Percentiles rank a stretch among this genome's conserved stretches.
These are phyloP conservation scores for Cucurbitaria berberidis DNA, from an alignment of 2,329 filamentous ascomycete species.

Conservation along the genomic window DNA sequence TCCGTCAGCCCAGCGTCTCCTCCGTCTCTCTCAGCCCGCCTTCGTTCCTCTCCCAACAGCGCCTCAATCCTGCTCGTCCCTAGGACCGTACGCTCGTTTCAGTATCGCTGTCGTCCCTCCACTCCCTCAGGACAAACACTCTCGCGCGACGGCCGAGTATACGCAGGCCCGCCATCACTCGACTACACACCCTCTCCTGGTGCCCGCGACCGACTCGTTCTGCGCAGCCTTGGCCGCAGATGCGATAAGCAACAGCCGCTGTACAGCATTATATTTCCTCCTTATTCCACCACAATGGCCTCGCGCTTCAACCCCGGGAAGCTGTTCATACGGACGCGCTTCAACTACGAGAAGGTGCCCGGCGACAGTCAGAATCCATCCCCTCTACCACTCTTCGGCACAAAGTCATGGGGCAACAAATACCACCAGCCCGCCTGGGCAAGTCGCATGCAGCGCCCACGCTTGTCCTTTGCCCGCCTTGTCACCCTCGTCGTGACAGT, in stretches of 20 bases:
- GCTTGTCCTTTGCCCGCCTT: conserved; percentile 51
- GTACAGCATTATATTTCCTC: conserved; percentile 15
- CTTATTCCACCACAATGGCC: conserved; percentile 35
- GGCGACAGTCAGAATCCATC: conserved; percentile 51
- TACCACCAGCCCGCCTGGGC: conserved; percentile 46
- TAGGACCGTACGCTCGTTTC: conserved; percentile 41
- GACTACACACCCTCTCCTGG: conserved; percentile 1
- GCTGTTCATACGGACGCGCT: conserved; percentile 51
- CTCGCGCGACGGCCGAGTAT: conserved; percentile 22
- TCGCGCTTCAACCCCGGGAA: conserved; percentile 54
- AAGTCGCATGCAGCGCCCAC: conserved; percentile 49
- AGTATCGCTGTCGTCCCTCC: conserved; percentile 19
- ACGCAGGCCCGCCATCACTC: conserved; percentile 8
- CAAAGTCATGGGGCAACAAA: conserved; percentile 45
- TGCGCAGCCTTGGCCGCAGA: conserved; percentile 32
- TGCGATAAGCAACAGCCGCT: conserved; percentile 37
- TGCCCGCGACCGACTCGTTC: conserved; percentile 4
- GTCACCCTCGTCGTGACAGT: conserved; percentile 50
- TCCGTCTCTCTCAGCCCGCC: conserved; percentile 12
- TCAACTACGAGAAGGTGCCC: conserved; percentile 56
- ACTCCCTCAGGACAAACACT: conserved; percentile 8
- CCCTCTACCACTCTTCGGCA: conserved; percentile 48
- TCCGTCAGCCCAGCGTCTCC: background rate
- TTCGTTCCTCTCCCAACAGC: conserved; percentile 23
- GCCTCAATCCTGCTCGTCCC: conserved; percentile 18